Evolutionary conservation across 768 basidiomycete genomes (phyloP).

Genomic region (Leucosporidium scottii): DNA sequence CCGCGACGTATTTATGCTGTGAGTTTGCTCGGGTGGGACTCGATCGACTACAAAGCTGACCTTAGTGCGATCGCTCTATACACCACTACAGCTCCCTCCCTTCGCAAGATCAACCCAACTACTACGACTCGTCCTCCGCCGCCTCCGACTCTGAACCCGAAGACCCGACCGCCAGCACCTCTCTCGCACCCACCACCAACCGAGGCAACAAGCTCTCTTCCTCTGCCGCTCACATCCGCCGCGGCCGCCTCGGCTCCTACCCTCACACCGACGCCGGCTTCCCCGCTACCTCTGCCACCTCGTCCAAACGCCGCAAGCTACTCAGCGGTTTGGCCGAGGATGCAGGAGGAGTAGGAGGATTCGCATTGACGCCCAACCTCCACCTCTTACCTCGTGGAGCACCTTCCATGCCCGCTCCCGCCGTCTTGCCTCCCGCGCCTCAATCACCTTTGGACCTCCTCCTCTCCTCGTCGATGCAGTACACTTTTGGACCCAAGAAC

Average conservation of each 20-base stretch:
- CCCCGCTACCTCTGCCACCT: background rate
- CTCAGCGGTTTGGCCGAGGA: background rate
- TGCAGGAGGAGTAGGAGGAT: constrained; percentile 6
- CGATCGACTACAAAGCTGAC: background rate
- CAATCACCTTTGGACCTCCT: constrained; percentile 36
- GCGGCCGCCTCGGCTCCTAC: constrained; percentile 31
- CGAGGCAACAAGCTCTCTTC: constrained; percentile 36
- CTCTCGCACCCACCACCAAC: constrained; percentile 24
- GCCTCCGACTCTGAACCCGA: background rate
- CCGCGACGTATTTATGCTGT: constrained; percentile 12
- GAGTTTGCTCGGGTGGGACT: background rate
- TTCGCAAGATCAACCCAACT: constrained; percentile 23
- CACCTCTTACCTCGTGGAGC: constrained; percentile 23
- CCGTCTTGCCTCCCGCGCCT: constrained; percentile 32
- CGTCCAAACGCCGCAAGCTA: constrained; percentile 14
- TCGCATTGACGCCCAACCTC: constrained; percentile 34
- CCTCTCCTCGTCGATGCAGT: constrained; percentile 21
- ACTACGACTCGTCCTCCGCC: constrained; percentile 24
- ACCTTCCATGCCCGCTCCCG: background rate
- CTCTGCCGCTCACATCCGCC: constrained; percentile 17
- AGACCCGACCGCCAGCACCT: background rate
- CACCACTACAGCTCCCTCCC: constrained; percentile 24
- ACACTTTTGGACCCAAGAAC: constrained; percentile 32
- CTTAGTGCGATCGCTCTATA: background rate
- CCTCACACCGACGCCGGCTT: constrained; percentile 27